A percentile compares a stretch with the other conserved stretches of the same genome.
Evolutionary conservation across 805 yeast genomes (phyloP).

Genomic region (Candida ortonii): DNA sequence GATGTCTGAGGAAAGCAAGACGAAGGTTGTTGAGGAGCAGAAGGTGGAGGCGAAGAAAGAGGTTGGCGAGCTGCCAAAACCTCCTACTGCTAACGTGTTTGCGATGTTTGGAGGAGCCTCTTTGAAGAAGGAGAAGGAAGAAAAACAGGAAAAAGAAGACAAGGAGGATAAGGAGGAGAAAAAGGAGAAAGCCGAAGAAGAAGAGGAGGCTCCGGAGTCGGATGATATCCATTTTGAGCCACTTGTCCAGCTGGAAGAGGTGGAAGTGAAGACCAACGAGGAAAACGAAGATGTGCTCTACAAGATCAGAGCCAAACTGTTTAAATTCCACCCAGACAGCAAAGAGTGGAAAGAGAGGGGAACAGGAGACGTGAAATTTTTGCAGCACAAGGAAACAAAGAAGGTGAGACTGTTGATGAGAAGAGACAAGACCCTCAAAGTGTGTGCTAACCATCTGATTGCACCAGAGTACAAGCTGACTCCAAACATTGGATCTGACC

Average conservation of each 20-base stretch:
- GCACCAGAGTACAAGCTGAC: constrained; percentile 77
- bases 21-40: constrained; percentile 13
- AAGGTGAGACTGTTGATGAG: constrained; percentile 95
- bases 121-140: constrained; percentile 52
- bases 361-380: constrained; percentile 95
- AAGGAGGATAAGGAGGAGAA: constrained; percentile 36
- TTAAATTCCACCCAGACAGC: constrained; percentile 75
- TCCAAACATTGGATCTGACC: constrained; percentile 94
- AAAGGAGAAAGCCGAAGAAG: constrained; percentile 39
- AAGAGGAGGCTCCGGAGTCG: constrained; percentile 63
- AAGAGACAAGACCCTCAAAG: constrained; percentile 97
- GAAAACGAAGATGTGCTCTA: constrained; percentile 79
- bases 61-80: constrained; percentile 42
- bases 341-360: constrained; percentile 99
- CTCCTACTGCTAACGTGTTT: constrained; percentile 81
- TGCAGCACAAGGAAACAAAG: constrained; percentile 77
- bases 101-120: constrained; percentile 94
- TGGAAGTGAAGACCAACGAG: constrained; percentile 93
- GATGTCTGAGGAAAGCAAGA: constrained; percentile 9
- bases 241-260: constrained; percentile 88
- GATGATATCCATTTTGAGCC: constrained; percentile 96
- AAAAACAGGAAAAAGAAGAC: constrained; percentile 34
- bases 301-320: constrained; percentile 93
- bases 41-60: constrained; percentile 16
- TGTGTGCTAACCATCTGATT: constrained; percentile 95